Evolutionary conservation across 164 flowering plant species (phyloP).

Genomic region (Tetrastigma voinierianum): DNA sequence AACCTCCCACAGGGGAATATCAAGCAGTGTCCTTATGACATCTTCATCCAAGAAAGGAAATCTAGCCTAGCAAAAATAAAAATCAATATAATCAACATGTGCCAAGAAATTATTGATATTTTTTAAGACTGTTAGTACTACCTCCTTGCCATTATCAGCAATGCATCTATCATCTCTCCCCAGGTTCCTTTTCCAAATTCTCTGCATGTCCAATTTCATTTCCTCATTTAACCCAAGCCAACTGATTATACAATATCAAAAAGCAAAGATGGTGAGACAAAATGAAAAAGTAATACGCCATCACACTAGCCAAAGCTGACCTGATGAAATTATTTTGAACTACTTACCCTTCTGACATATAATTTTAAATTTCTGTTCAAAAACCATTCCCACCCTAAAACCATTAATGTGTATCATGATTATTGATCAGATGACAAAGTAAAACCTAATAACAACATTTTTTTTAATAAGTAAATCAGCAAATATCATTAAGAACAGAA

Average conservation of each 20-base stretch:
- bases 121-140: slow-evolving; percentile 16
- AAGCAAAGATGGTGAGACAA: slow-evolving; percentile 2
- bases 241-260: slow-evolving; percentile 35
- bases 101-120: slow-evolving; percentile 2
- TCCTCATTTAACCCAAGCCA: slow-evolving; percentile 82
- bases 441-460: not conserved
- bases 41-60: slow-evolving; percentile 98
- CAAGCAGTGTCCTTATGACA: slow-evolving; percentile 74
- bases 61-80: slow-evolving; percentile 57
- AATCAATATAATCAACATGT: not conserved
- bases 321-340: no score
- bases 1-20: slow-evolving; percentile 85
- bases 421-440: no score
- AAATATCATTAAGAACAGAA: no score
- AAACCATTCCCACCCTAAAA: no score
- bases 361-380: no score
- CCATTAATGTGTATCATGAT: no score
- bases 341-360: no score
- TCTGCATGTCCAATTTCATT: slow-evolving; percentile 95
- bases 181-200: slow-evolving; percentile 97
- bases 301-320: not conserved
- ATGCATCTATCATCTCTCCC: slow-evolving; percentile 98
- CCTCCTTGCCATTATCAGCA: slow-evolving; percentile 95
- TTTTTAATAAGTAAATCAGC: no score
- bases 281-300: not conserved